Conservation (phyloP, 352 stramenopile species). For the Globisporangium alternatum region DNA sequence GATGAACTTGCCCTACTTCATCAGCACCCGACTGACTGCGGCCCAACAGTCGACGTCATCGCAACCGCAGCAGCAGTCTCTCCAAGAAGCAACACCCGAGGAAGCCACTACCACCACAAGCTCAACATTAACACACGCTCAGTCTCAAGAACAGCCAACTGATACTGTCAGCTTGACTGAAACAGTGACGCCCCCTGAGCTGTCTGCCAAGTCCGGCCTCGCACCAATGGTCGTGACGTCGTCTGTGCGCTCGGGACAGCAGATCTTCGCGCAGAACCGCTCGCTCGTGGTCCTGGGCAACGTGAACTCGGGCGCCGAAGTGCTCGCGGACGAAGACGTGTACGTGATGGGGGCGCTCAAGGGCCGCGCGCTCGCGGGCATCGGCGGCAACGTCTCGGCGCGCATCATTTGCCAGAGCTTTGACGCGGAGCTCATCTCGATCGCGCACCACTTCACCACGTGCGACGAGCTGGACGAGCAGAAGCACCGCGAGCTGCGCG, state of each 20-base stretch:
- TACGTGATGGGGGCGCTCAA: slow-evolving; percentile 80
- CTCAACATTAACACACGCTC: neutral
- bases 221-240: slow-evolving; percentile 65
- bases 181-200: neutral
- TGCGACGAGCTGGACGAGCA: slow-evolving; percentile 64
- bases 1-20: slow-evolving; percentile 72
- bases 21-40: slow-evolving; percentile 57
- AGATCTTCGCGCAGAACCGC: slow-evolving; percentile 81
- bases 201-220: neutral
- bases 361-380: slow-evolving; percentile 81
- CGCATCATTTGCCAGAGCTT: slow-evolving; percentile 78
- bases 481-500: slow-evolving; percentile 36
- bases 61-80: neutral
- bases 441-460: slow-evolving; percentile 89
- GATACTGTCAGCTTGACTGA: neutral
- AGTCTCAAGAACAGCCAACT: neutral
- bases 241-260: slow-evolving; percentile 84
- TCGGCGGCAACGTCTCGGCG: slow-evolving; percentile 67
- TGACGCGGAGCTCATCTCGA: slow-evolving; percentile 88
- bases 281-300: slow-evolving; percentile 83
- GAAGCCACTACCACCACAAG: neutral
- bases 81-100: neutral
- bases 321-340: slow-evolving; percentile 86
- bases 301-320: slow-evolving; percentile 86
- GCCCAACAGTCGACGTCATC: slow-evolving; percentile 21